A percentile compares a stretch with the other conserved stretches of the same genome.
Evolutionary conservation across 169 alveolate species (phyloP).

Genomic region (Theileria orientalis): DNA sequence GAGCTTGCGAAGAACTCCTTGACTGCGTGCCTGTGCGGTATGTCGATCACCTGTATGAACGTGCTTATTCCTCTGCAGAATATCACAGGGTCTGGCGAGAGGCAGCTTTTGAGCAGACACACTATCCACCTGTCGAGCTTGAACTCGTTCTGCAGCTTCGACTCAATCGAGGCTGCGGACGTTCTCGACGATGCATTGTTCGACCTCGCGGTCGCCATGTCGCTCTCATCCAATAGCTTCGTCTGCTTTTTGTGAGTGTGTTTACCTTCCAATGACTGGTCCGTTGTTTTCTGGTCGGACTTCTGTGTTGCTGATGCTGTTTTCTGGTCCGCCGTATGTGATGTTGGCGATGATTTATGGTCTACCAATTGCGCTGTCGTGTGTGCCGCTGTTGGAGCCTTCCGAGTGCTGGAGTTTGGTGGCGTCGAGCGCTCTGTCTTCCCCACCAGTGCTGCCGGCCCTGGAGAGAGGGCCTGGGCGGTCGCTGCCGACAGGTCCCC

Average conservation of each 20-base stretch:
- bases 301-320: not conserved
- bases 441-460: too few species aligned
- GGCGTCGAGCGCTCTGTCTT: too few species aligned
- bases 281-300: not conserved
- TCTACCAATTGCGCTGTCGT: not conserved
- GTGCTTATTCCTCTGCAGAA: conserved; percentile 60
- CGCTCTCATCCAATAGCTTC: too few species aligned
- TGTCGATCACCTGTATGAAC: conserved; percentile 33
- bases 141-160: too few species aligned
- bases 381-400: too few species aligned
- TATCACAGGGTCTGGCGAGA: conserved; percentile 38
- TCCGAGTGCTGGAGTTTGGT: too few species aligned
- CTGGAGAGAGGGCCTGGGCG: too few species aligned
- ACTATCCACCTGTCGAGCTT: conserved; percentile 42
- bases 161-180: not conserved
- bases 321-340: not conserved
- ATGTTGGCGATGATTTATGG: not conserved
- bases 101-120: conserved; percentile 36
- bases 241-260: too few species aligned
- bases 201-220: not conserved
- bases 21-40: conserved; percentile 30
- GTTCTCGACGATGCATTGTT: not conserved
- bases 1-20: conserved; percentile 27
- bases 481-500: too few species aligned
- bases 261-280: not conserved